A percentile compares a stretch with the other conserved stretches of the same genome.
phyloP scores from a whole-genome alignment of 2,329 filamentous ascomycete species.

The Fusarium sp. region DNA sequence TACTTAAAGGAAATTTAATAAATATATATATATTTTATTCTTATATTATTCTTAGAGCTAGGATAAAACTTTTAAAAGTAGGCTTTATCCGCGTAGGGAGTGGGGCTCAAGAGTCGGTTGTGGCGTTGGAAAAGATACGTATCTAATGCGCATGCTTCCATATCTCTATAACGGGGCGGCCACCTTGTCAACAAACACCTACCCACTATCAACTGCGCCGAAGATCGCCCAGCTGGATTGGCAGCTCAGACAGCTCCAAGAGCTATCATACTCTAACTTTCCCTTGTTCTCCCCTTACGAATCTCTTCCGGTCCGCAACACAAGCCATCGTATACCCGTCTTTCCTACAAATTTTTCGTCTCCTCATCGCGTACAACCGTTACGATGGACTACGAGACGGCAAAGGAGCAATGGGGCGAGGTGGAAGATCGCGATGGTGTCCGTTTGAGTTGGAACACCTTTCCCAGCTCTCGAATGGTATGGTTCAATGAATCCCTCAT shows the following conservation, averaged over 20 bases:
- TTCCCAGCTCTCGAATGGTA: slow-evolving; percentile 97
- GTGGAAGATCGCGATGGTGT: slow-evolving; percentile 97
- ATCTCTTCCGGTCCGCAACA: too few relatives aligned
- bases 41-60: too few relatives aligned
- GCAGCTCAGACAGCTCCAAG: not conserved
- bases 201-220: not conserved
- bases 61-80: too few relatives aligned
- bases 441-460: slow-evolving; percentile 97
- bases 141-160: not conserved
- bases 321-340: too few relatives aligned
- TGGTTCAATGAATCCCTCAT: slow-evolving; percentile 45
- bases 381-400: slow-evolving; percentile 87
- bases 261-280: not conserved
- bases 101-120: too few relatives aligned
- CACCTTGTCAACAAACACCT: slow-evolving; percentile 1
- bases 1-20: too few relatives aligned
- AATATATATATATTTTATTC: too few relatives aligned
- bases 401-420: slow-evolving; percentile 97
- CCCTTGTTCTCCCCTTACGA: not conserved
- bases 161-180: not conserved
- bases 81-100: too few relatives aligned
- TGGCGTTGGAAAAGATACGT: too few relatives aligned
- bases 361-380: not conserved
- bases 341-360: not conserved
- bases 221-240: not conserved